These are phyloP conservation scores for Nicotiana rustica DNA, from an alignment of 305 asterid species.

Conservation along the genomic window DNA sequence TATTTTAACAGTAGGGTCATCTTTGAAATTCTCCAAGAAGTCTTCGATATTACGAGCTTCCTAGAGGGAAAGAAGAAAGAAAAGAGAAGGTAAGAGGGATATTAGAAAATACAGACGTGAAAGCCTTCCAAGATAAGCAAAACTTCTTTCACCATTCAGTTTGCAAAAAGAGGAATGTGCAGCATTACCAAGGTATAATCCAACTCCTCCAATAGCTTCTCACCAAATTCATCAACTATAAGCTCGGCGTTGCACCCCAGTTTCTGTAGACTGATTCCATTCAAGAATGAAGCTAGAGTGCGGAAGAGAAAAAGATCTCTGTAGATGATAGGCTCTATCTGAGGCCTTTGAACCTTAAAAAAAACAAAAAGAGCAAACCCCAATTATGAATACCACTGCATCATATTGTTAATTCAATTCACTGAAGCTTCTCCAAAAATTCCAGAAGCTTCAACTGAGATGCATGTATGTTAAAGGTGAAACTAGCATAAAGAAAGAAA, in stretches of 20 bases:
- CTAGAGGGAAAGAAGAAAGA: conserved; percentile 47
- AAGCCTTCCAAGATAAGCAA: conserved; percentile 22
- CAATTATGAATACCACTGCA: conserved; percentile 27
- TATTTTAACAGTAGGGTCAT: conserved; percentile 94
- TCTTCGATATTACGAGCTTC: conserved; percentile 98
- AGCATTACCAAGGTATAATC: conserved; percentile 91
- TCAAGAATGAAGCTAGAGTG: conserved; percentile 95
- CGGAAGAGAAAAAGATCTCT: conserved; percentile 98
- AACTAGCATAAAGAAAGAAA: conserved; percentile 11
- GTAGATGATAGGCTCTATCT: conserved; percentile 95
- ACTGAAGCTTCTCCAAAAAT: neutral
- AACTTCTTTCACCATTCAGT: conserved; percentile 23
- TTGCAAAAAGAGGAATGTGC: conserved; percentile 40
- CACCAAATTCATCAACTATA: conserved; percentile 98
- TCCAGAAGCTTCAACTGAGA: conserved; percentile 23
- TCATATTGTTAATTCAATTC: conserved; percentile 7
- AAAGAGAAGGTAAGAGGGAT: conserved; percentile 21
- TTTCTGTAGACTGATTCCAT: conserved; percentile 93
- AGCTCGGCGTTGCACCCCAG: conserved; percentile 98
- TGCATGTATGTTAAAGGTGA: neutral
- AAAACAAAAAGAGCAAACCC: conserved; percentile 27
- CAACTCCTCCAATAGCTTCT: conserved; percentile 99
- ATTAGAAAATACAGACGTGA: conserved; percentile 21
- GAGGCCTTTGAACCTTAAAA: conserved; percentile 93
- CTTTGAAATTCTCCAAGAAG: conserved; percentile 92